Conservation (phyloP, 257 asterid genomes). For the Fraxinus excelsior region DNA sequence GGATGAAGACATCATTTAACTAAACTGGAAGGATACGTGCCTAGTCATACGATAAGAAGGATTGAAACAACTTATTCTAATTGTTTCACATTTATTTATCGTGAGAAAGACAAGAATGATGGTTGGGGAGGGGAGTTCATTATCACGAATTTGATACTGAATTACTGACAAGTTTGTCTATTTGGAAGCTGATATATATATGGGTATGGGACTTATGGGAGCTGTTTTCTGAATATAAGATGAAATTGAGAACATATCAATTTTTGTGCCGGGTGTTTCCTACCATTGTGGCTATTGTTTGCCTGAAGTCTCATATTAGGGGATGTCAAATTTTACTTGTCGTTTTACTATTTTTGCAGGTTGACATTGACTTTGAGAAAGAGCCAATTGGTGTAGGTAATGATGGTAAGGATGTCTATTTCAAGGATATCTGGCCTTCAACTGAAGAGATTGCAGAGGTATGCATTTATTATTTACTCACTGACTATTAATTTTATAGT, state of each 20-base stretch:
- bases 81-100: background rate
- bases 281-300: background rate
- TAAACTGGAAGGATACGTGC: background rate
- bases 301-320: background rate
- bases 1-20: background rate
- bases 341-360: conserved; percentile 48
- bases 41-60: background rate
- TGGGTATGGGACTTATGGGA: background rate
- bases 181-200: background rate
- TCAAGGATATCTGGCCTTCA: conserved; percentile 94
- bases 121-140: background rate
- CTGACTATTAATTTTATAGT: background rate
- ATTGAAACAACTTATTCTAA: background rate
- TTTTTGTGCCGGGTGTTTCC: conserved; percentile 3
- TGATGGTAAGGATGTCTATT: conserved; percentile 79
- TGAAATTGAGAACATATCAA: conserved; percentile 1
- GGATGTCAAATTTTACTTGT: too few species aligned
- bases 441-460: conserved; percentile 92
- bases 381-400: conserved; percentile 91
- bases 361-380: conserved; percentile 85
- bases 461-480: conserved; percentile 8
- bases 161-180: too few species aligned
- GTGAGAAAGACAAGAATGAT: background rate
- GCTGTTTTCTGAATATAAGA: too few species aligned
- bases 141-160: too few species aligned